Base-by-base conservation (phyloP, 352 stramenopile species). In the Phytophthora pseudosyringae region DNA sequence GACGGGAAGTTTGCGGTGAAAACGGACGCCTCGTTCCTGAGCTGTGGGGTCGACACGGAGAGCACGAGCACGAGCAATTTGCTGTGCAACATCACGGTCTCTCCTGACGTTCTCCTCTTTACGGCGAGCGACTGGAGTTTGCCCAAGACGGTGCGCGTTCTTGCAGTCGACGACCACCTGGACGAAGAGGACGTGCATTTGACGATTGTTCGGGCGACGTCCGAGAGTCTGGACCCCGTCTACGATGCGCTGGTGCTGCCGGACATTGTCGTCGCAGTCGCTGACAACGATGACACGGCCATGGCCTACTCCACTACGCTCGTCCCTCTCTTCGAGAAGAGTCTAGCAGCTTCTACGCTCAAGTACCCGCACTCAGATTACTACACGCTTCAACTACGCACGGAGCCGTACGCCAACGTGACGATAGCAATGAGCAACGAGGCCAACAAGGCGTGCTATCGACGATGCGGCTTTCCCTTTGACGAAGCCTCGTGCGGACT, bases 401-500 rank as follows among this genome's bases (percentile, higher is more conserved):
- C 80, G 0, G 86, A 94, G 46, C 86, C 83, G 3, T 94, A 80
- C 66, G 72, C 81, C 1, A 85, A 89, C 31, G 83, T 94, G 10
- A 92, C 83, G 1, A 78, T 94, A 28, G 78, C 83, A 3, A 90
- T 94, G 71, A 91, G 80, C 47, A 94, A 92, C 41, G 83, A 94
- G 56, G 78, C 66, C 3, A 76, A 89, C 9, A 59, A 65, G 3
- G 59, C 66, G 0, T 94, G 86, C 55, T 94, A 94, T 52, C 83
- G 86, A 13, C 50, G 68, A n/a, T 94, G 86, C 13, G 86, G 86
- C 0, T 91, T 88, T 29, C 80, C 76, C 1, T 84, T 90, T 38
- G 83, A 92, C 33, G 40, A 66, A 5, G 35, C 52, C 0, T 59
- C 46, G 2, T 94, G 86, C 41, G 86, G 86, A 0, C 55, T 94